phyloP scores from a whole-genome alignment of 176 grass and related monocot genomes.

The Lolium multiflorum region DNA sequence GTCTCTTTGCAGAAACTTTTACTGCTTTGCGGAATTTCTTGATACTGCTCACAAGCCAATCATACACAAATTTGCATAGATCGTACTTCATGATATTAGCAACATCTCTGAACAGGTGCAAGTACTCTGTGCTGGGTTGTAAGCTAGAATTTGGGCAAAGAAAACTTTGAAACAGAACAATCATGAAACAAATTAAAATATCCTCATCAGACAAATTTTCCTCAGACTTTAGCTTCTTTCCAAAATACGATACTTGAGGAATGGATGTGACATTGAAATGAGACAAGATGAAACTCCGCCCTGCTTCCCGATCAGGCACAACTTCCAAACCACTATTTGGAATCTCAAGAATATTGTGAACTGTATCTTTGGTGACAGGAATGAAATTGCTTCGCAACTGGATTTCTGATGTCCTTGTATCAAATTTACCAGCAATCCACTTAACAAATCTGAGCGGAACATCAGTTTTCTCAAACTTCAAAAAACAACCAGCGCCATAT shows the following conservation, averaged over 20 bases:
- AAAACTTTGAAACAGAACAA: background rate
- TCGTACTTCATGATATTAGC: background rate
- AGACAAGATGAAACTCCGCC: background rate
- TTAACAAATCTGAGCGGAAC: background rate
- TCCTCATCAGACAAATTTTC: background rate
- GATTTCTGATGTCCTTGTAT: background rate
- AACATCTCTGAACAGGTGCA: background rate
- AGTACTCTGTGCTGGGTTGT: background rate
- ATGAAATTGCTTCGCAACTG: background rate
- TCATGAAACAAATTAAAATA: background rate
- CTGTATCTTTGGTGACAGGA: background rate
- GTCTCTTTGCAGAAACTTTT: background rate
- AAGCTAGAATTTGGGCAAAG: background rate
- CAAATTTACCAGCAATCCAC: background rate
- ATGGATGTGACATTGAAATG: background rate
- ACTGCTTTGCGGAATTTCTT: background rate
- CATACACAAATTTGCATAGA: background rate
- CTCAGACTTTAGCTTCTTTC: background rate
- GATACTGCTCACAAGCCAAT: background rate
- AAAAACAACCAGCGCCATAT: background rate
- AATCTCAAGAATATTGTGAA: background rate
- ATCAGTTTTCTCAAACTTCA: background rate
- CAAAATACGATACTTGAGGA: background rate
- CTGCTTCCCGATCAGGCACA: background rate
- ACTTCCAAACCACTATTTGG: background rate